Evolutionary conservation across 495 filamentous ascomycete species (phyloP).

Genomic region (Aspergillus sparsus): DNA sequence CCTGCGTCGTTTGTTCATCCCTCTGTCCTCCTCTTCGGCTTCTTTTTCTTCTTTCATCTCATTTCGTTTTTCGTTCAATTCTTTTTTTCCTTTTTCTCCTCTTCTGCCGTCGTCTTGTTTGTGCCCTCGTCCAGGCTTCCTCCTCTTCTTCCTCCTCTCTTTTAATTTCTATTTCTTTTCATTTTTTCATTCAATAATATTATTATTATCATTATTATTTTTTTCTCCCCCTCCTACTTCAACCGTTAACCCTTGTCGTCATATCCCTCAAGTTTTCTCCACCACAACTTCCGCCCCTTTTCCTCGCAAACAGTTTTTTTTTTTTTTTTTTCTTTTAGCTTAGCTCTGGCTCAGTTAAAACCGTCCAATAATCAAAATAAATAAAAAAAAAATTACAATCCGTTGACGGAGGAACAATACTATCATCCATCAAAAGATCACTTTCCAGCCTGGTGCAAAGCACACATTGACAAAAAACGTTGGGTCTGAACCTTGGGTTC

Average conservation of each 20-base stretch:
- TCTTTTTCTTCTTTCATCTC: slow-evolving; percentile 3
- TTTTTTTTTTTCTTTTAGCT: too few relatives aligned
- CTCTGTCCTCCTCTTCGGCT: slow-evolving; percentile 7
- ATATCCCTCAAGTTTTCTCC: too few relatives aligned
- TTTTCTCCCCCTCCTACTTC: background rate
- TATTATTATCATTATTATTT: background rate
- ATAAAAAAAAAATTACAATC: background rate
- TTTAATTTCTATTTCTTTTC: slow-evolving; percentile 1
- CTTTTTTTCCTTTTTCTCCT: slow-evolving; percentile 2
- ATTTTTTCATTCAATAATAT: too few relatives aligned
- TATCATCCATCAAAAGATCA: slow-evolving; percentile 5
- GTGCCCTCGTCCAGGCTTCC: background rate
- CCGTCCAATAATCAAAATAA: background rate
- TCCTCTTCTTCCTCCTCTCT: slow-evolving; percentile 3
- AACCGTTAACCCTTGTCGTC: too few relatives aligned
- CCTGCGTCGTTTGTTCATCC: slow-evolving; percentile 4
- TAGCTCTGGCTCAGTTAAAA: too few relatives aligned
- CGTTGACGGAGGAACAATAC: slow-evolving; percentile 6
- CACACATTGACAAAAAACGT: slow-evolving; percentile 1
- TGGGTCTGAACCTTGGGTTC: slow-evolving; percentile 25
- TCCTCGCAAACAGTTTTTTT: too few relatives aligned
- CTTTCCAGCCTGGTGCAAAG: slow-evolving; percentile 2
- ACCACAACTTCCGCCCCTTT: too few relatives aligned
- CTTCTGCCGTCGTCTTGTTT: background rate
- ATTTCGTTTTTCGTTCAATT: slow-evolving; percentile 1